Evolutionary conservation across 108 stramenopile genomes (phyloP).

Genomic region (Chaetoceros muelleri): DNA sequence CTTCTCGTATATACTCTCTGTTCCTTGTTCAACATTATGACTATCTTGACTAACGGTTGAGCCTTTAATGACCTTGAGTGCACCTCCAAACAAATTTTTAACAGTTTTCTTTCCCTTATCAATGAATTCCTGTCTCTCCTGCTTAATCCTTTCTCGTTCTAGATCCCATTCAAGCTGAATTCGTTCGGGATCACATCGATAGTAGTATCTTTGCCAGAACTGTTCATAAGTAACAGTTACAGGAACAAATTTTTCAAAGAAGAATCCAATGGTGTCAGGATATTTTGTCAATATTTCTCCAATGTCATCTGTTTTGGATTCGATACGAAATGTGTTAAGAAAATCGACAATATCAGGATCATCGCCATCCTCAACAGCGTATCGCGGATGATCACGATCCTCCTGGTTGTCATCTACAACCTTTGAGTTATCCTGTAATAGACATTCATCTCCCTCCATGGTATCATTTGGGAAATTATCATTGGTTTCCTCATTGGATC

Average conservation of each 20-base stretch:
- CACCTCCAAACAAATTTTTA: slow-evolving; percentile 41
- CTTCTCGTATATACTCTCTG: slow-evolving; percentile 1
- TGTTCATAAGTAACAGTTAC: slow-evolving; percentile 38
- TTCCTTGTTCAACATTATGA: neutral
- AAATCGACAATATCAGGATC: slow-evolving; percentile 4
- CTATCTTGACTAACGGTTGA: slow-evolving; percentile 12
- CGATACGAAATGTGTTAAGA: slow-evolving; percentile 25
- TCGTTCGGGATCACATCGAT: slow-evolving; percentile 31
- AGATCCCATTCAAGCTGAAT: slow-evolving; percentile 15
- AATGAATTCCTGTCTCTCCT: slow-evolving; percentile 7
- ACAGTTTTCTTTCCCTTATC: slow-evolving; percentile 7
- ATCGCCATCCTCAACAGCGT: slow-evolving; percentile 6
- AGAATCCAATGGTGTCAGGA: slow-evolving; percentile 24
- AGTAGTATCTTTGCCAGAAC: slow-evolving; percentile 70
- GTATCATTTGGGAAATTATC: neutral
- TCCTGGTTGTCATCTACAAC: neutral
- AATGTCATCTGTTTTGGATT: slow-evolving; percentile 45
- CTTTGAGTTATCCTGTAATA: slow-evolving; percentile 1
- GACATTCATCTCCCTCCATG: slow-evolving; percentile 5
- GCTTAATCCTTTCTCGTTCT: slow-evolving; percentile 7
- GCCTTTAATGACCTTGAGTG: slow-evolving; percentile 22
- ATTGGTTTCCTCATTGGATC: slow-evolving; percentile 9
- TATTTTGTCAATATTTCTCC: slow-evolving; percentile 27
- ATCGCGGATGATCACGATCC: slow-evolving; percentile 1
- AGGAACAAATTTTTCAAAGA: slow-evolving; percentile 34